A percentile compares a stretch with the other conserved stretches of the same genome.
These are phyloP conservation scores for Elaeagnus macrophylla DNA, from an alignment of 306 rosid species.

Conservation along the genomic window DNA sequence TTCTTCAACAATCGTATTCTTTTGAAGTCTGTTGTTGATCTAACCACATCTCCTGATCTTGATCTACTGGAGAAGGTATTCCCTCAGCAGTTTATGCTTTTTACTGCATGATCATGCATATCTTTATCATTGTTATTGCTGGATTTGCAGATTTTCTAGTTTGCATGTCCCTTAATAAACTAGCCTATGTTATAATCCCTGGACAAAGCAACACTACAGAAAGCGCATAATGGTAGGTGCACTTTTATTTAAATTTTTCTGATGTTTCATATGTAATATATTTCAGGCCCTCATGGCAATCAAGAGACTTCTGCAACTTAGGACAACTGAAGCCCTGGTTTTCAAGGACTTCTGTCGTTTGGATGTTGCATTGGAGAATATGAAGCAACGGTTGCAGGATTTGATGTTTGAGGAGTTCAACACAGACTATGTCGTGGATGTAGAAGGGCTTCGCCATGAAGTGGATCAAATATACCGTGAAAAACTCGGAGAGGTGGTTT, in stretches of 20 bases:
- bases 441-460: conserved; percentile 59
- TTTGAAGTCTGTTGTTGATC: conserved; percentile 76
- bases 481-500: conserved; percentile 42
- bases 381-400: conserved; percentile 44
- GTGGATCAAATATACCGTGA: conserved; percentile 46
- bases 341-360: conserved; percentile 55
- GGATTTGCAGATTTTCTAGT: background rate
- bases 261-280: background rate
- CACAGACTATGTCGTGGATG: conserved; percentile 59
- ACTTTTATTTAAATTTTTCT: background rate
- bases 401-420: conserved; percentile 45
- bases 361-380: conserved; percentile 61
- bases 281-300: conserved; percentile 61
- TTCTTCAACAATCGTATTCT: conserved; percentile 43
- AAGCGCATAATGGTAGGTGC: background rate
- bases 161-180: background rate
- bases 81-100: background rate
- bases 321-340: conserved; percentile 47
- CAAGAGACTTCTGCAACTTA: conserved; percentile 62
- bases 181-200: background rate
- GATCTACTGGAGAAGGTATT: conserved; percentile 83
- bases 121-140: background rate
- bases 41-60: conserved; percentile 57
- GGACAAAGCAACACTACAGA: background rate
- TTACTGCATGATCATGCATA: background rate